A percentile compares a stretch with the other conserved stretches of the same genome.
phyloP scores from a whole-genome alignment of 768 basidiomycete genomes.

The Lyophyllum decastes region DNA sequence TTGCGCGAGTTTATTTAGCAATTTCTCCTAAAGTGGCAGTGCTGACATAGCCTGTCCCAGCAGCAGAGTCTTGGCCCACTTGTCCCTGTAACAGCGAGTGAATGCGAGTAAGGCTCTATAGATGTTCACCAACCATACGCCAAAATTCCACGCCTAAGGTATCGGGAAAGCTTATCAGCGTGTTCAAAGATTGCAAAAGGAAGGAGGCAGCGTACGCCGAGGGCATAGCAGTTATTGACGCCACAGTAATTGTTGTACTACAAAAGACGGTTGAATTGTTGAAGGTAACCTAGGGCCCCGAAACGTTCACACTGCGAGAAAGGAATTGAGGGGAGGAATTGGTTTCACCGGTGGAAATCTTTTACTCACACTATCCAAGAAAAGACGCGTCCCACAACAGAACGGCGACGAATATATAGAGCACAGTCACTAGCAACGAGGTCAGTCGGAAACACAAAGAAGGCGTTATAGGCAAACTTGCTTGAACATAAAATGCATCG shows the following conservation, averaged over 20 bases:
- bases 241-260: conserved; percentile 34
- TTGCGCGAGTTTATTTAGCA: conserved; percentile 48
- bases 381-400: background rate
- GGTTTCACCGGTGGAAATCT: background rate
- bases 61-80: conserved; percentile 64
- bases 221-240: conserved; percentile 55
- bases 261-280: background rate
- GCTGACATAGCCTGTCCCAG: conserved; percentile 57
- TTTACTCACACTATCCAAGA: conserved; percentile 6
- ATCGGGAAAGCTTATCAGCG: conserved; percentile 20
- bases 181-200: conserved; percentile 1
- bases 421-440: conserved; percentile 4
- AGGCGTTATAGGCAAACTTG: background rate
- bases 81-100: conserved; percentile 45
- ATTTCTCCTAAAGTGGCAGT: conserved; percentile 46
- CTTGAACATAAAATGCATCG: conserved; percentile 65
- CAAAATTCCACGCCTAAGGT: conserved; percentile 61
- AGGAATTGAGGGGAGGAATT: background rate
- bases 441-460: background rate
- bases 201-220: conserved; percentile 31
- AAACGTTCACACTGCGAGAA: conserved; percentile 10
- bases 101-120: background rate
- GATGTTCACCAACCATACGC: conserved; percentile 38
- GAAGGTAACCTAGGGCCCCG: background rate
- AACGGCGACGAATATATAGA: background rate